These are phyloP conservation scores for Torulaspora maleeae DNA, from an alignment of 805 yeast species.

Conservation along the genomic window DNA sequence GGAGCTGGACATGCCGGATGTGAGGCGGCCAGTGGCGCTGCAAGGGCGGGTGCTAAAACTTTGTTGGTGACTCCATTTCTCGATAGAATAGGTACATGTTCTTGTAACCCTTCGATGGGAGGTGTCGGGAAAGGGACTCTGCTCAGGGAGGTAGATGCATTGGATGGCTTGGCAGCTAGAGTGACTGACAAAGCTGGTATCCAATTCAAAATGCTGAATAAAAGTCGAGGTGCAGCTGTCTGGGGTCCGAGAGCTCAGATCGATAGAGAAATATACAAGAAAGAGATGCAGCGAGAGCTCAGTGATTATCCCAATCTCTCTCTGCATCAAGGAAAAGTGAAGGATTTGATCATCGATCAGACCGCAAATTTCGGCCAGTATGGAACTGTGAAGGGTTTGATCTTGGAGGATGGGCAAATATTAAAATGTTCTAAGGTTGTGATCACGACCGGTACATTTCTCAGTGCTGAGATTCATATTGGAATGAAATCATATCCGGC, in stretches of 20 bases:
- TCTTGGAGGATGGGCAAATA: slow-evolving; percentile 61
- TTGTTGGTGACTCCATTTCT: slow-evolving; percentile 68
- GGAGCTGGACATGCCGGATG: slow-evolving; percentile 99
- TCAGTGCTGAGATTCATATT: slow-evolving; percentile 91
- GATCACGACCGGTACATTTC: slow-evolving; percentile 91
- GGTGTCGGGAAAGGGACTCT: slow-evolving; percentile 97
- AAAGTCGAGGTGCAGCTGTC: slow-evolving; percentile 87
- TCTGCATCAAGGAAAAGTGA: slow-evolving; percentile 67
- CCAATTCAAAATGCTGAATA: slow-evolving; percentile 80
- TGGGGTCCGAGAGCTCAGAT: slow-evolving; percentile 99
- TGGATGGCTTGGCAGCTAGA: slow-evolving; percentile 84
- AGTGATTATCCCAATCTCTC: slow-evolving; percentile 49
- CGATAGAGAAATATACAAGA: slow-evolving; percentile 72
- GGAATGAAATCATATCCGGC: slow-evolving; percentile 79
- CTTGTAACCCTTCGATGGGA: slow-evolving; percentile 97
- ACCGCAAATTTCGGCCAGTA: slow-evolving; percentile 10
- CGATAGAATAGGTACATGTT: slow-evolving; percentile 82
- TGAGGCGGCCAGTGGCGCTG: slow-evolving; percentile 93
- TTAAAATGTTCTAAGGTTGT: slow-evolving; percentile 65
- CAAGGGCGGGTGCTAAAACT: slow-evolving; percentile 64
- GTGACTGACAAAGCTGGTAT: slow-evolving; percentile 93
- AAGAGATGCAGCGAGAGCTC: slow-evolving; percentile 72
- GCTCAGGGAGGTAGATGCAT: slow-evolving; percentile 87
- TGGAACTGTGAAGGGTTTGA: slow-evolving; percentile 62
- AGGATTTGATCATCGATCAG: slow-evolving; percentile 69